Conservation (phyloP, 2,329 filamentous ascomycete species). For the Fusarium humuli region DNA sequence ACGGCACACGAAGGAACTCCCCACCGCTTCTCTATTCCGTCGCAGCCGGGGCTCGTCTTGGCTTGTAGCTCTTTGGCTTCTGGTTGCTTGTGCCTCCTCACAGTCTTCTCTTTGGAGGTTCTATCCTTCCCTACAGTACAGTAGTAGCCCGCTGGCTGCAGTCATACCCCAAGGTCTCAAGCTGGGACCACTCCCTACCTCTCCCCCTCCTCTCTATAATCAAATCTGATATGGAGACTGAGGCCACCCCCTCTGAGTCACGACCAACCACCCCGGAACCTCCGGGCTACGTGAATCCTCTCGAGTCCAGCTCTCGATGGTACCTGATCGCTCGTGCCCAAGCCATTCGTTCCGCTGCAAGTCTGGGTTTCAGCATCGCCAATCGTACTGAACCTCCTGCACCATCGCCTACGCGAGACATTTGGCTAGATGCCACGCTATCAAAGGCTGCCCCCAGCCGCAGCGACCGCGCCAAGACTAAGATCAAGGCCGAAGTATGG, state of each 20-base stretch:
- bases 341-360: conserved; percentile 58
- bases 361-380: conserved; percentile 56
- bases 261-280: conserved; percentile 49
- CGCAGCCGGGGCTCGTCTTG: conserved; percentile 26
- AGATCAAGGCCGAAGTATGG: conserved; percentile 62
- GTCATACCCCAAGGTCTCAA: conserved; percentile 23
- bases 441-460: conserved; percentile 51
- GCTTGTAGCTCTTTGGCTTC: not conserved
- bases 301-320: conserved; percentile 59
- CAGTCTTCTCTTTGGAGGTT: not conserved
- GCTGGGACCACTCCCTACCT: conserved; percentile 28
- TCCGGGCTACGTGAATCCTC: conserved; percentile 57
- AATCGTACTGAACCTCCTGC: conserved; percentile 57
- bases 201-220: conserved; percentile 13
- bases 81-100: conserved; percentile 22
- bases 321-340: conserved; percentile 57
- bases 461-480: conserved; percentile 49
- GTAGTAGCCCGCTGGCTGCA: conserved; percentile 18
- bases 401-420: conserved; percentile 52
- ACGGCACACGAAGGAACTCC: conserved; percentile 15
- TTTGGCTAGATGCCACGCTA: conserved; percentile 59
- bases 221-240: conserved; percentile 43
- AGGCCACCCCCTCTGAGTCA: conserved; percentile 45
- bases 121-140: not conserved
- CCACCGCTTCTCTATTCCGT: conserved; percentile 35